These are phyloP conservation scores for Ustilago loliicola DNA, from an alignment of 1,284 basidiomycete genomes.

Conservation along the genomic window DNA sequence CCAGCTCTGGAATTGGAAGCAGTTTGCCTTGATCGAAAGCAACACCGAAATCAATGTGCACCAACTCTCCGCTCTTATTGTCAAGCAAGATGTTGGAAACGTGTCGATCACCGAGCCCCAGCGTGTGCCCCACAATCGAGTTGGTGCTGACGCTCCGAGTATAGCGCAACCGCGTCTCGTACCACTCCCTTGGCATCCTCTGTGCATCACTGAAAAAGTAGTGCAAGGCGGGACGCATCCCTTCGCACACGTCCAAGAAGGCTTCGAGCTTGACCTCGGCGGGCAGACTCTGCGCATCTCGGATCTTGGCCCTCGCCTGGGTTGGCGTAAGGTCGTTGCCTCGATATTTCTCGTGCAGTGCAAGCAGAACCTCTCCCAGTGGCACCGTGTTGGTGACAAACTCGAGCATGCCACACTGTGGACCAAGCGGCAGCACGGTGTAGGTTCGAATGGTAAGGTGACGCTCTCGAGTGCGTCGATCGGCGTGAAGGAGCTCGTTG, in stretches of 20 bases:
- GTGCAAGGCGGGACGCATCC: slow-evolving; percentile 88
- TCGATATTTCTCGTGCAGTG: slow-evolving; percentile 74
- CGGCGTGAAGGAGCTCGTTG: slow-evolving; percentile 81
- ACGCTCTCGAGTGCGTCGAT: slow-evolving; percentile 82
- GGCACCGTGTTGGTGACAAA: slow-evolving; percentile 87
- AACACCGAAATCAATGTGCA: slow-evolving; percentile 96
- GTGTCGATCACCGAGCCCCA: slow-evolving; percentile 94
- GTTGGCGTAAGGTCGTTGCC: slow-evolving; percentile 42
- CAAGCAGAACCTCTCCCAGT: slow-evolving; percentile 77
- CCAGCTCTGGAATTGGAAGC: slow-evolving; percentile 84
- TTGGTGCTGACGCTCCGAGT: slow-evolving; percentile 91
- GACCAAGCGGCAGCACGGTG: slow-evolving; percentile 86
- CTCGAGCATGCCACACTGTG: slow-evolving; percentile 87
- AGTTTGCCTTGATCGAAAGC: slow-evolving; percentile 94
- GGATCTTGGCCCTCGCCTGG: slow-evolving; percentile 44
- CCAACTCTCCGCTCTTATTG: slow-evolving; percentile 83
- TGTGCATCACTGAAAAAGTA: slow-evolving; percentile 93
- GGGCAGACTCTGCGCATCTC: slow-evolving; percentile 33
- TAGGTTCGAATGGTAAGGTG: slow-evolving; percentile 84
- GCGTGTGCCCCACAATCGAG: slow-evolving; percentile 91
- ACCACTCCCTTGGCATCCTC: slow-evolving; percentile 90
- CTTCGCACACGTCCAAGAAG: slow-evolving; percentile 75
- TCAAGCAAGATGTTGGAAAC: slow-evolving; percentile 93
- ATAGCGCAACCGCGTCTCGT: slow-evolving; percentile 90
- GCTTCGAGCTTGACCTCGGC: slow-evolving; percentile 55